These are phyloP conservation scores for Dujonia santamariae DNA, from an alignment of 1,139 yeast genomes.

Conservation along the genomic window DNA sequence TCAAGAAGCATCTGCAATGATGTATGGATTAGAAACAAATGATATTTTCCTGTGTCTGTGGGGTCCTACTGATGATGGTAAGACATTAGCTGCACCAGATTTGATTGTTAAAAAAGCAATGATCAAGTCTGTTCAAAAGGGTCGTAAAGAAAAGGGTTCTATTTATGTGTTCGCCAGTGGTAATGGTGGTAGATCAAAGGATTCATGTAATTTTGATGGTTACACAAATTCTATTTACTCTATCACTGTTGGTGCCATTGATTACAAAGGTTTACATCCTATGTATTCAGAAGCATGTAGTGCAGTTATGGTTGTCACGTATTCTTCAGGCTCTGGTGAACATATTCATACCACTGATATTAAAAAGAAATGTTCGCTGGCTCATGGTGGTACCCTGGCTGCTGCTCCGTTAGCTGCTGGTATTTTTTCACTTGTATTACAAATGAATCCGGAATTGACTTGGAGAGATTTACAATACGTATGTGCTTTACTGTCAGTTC, in stretches of 20 bases:
- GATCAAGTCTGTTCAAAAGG: slow-evolving; percentile 79
- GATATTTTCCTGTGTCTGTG: slow-evolving; percentile 97
- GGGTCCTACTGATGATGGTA: slow-evolving; percentile 98
- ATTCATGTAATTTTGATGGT: slow-evolving; percentile 96
- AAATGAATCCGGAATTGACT: slow-evolving; percentile 80
- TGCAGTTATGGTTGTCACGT: slow-evolving; percentile 95
- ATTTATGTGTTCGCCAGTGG: slow-evolving; percentile 96
- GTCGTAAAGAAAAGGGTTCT: slow-evolving; percentile 80
- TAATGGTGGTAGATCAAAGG: slow-evolving; percentile 81
- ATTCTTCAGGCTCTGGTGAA: slow-evolving; percentile 88
- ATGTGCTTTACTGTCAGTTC: slow-evolving; percentile 69
- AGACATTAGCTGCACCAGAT: slow-evolving; percentile 82
- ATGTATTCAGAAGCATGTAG: slow-evolving; percentile 89
- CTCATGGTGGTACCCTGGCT: slow-evolving; percentile 97
- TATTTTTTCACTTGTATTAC: slow-evolving; percentile 74
- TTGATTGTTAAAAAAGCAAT: slow-evolving; percentile 75
- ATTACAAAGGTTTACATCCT: slow-evolving; percentile 81
- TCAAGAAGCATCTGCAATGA: slow-evolving; percentile 88
- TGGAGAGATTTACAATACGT: slow-evolving; percentile 97
- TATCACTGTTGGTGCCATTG: slow-evolving; percentile 93
- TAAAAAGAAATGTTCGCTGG: slow-evolving; percentile 61
- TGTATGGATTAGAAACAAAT: slow-evolving; percentile 74
- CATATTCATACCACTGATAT: slow-evolving; percentile 91
- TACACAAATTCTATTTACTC: slow-evolving; percentile 95
- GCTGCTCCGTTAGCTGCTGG: slow-evolving; percentile 99